phyloP scores from a whole-genome alignment of 2,329 filamentous ascomycete genomes.

The Alternaria viburni region DNA sequence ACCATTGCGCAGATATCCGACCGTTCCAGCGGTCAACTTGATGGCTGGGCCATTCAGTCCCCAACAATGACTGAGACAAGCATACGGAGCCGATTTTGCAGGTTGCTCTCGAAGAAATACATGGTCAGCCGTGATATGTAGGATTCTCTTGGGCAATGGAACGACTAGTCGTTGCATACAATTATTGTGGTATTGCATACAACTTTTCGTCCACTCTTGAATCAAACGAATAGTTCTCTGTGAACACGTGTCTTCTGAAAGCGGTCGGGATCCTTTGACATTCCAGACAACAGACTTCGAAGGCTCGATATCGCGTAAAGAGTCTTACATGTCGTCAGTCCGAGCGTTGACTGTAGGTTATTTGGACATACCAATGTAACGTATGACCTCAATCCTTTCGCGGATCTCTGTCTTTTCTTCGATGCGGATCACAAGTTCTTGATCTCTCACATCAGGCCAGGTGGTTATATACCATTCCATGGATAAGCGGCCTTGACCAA shows the following conservation, averaged over 20 bases:
- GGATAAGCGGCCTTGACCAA: too few relatives aligned
- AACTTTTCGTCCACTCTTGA: neutral
- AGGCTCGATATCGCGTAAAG: accelerated
- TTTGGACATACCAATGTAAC: neutral
- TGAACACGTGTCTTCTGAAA: neutral
- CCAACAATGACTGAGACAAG: neutral
- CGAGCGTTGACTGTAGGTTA: accelerated
- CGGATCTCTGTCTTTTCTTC: too few relatives aligned
- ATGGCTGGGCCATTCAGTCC: neutral
- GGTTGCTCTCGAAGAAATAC: neutral
- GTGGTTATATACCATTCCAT: too few relatives aligned
- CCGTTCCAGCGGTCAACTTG: neutral
- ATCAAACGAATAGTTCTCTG: neutral
- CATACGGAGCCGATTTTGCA: neutral
- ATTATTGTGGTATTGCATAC: neutral
- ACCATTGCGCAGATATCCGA: neutral
- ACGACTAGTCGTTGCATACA: neutral
- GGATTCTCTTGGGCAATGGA: neutral
- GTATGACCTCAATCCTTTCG: neutral
- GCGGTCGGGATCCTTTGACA: accelerated
- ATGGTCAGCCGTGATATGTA: neutral
- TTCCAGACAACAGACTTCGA: accelerated
- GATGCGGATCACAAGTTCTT: too few relatives aligned
- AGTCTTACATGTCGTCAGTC: accelerated
- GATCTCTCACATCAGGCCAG: too few relatives aligned